Evolutionary conservation across 23 red algal genomes (phyloP).

Genomic region (Agarophyton chilense): DNA sequence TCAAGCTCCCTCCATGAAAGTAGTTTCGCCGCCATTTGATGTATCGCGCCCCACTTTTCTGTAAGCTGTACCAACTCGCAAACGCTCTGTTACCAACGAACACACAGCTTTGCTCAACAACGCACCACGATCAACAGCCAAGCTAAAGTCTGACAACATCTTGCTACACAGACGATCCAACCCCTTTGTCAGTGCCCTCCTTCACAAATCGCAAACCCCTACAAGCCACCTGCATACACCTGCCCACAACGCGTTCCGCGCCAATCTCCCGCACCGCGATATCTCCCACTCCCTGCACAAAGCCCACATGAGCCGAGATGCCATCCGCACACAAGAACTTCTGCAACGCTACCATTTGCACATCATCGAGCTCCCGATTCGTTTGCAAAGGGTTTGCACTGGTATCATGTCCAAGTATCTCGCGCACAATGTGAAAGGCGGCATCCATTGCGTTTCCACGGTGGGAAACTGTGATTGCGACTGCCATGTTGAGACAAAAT

Average conservation of each 20-base stretch:
- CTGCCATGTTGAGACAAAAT: neutral
- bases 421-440: conserved; percentile 27
- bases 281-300: conserved; percentile 3
- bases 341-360: neutral
- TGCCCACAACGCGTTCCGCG: neutral
- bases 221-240: neutral
- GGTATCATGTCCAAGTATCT: conserved; percentile 40
- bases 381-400: conserved; percentile 18
- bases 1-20: too few relatives aligned
- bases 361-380: neutral
- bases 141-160: too few relatives aligned
- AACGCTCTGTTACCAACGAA: too few relatives aligned
- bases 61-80: too few relatives aligned
- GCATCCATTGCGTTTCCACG: neutral
- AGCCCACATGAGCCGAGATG: conserved; percentile 3
- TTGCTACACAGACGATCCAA: too few relatives aligned
- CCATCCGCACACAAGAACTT: conserved; percentile 19
- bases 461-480: neutral
- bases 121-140: too few relatives aligned
- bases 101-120: too few relatives aligned
- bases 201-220: neutral
- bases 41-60: too few relatives aligned
- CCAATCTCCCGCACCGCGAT: neutral
- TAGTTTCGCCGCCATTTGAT: too few relatives aligned
- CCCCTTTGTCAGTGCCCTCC: too few relatives aligned